phyloP scores from a whole-genome alignment of 306 rosid genomes.

The Cicer arietinum region DNA sequence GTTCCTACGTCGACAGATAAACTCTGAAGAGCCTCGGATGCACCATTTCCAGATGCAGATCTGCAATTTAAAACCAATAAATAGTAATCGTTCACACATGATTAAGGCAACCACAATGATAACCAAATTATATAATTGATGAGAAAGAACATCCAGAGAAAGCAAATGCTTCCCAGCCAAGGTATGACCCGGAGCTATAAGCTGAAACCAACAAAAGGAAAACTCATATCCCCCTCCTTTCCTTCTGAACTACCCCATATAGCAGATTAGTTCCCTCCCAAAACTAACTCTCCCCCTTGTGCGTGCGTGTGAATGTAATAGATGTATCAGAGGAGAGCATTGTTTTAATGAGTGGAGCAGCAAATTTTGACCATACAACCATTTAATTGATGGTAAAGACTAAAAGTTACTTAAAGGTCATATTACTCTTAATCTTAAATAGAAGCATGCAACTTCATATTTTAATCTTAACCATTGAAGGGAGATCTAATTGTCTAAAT shows the following conservation, averaged over 20 bases:
- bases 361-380: not conserved
- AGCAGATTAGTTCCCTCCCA: not conserved
- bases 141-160: not conserved
- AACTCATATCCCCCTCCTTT: not conserved
- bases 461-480: constrained; percentile 1
- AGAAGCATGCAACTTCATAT: not conserved
- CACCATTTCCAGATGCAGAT: constrained; percentile 82
- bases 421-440: not conserved
- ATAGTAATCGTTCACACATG: constrained; percentile 30
- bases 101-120: constrained; percentile 24
- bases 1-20: constrained; percentile 67
- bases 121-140: constrained; percentile 1
- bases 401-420: constrained; percentile 13
- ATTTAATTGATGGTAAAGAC: constrained; percentile 5
- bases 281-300: no score
- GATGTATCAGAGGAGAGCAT: no score
- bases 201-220: not conserved
- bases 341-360: not conserved
- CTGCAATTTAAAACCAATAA: constrained; percentile 54
- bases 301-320: no score
- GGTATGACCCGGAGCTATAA: not conserved
- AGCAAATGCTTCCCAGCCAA: not conserved
- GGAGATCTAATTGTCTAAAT: not conserved
- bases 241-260: not conserved
- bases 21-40: constrained; percentile 82